Evolutionary conservation across 1,284 basidiomycete genomes (phyloP), one percentile per base, ranked within the genome.

Genomic region (Cryptococcus deneoformans): DNA sequence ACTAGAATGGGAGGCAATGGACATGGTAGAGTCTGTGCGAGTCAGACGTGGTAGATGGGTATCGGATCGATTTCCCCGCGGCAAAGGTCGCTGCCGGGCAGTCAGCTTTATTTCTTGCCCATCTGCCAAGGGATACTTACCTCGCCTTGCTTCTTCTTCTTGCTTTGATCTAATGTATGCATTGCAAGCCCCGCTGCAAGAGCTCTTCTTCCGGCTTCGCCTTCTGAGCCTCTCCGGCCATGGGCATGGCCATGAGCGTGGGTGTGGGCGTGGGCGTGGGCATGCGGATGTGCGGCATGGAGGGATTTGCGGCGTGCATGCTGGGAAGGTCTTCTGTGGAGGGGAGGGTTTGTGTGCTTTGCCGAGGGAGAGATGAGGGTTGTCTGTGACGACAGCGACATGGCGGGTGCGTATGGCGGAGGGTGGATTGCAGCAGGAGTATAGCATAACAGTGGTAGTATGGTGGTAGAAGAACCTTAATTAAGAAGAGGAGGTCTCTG

Each of bases 161-260:
- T 34, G 52, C 47, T 52, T 14, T 57, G 44, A 14, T 71, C 71
- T 42, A 76, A 53, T 1, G 61, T 61, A 44, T 71, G 66, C 74
- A 76, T 76, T 7, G 69, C 62, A 36, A 76, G 53, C 6, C 73
- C 74, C 12, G 72, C 71, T 0, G 61, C 64, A 46, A 71, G 34
- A 6, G 71, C 74, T 36, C 72, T 62, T n/a, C 69, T 58, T 1
- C 74, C 72, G 20, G 50, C 43, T 44, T 76, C 74, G 4, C 70
- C 62, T 35, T 72, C 74, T 29, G 61, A 65, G 7, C 57, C 45
- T 34, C 71, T 60, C 29, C 68, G 60, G 24, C 50, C n/a, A 20
- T 37, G 37, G 11, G 29, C 51, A 46, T 56, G 54, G 43, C 20
- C 44, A 29, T 56, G 40, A 48, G 52, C 43, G 50, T 65, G 62